A percentile compares a stretch with the other conserved stretches of the same genome.
Evolutionary conservation across 2,329 filamentous ascomycete genomes (phyloP).

Genomic region (Uncinocarpus reesii): DNA sequence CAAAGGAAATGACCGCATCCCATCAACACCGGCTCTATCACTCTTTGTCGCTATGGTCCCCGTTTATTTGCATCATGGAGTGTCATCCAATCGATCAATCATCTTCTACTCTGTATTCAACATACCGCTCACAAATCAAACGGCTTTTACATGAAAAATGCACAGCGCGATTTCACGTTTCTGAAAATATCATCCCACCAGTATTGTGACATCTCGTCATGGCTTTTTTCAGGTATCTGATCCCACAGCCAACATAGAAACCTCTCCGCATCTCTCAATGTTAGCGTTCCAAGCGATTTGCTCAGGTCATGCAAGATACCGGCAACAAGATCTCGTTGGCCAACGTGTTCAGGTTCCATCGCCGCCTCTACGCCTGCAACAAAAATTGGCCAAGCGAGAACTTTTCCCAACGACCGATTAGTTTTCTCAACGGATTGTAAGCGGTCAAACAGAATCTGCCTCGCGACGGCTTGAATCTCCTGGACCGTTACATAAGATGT

Average conservation of each 20-base stretch:
- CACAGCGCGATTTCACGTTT: conserved; percentile 7
- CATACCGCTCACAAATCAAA: not conserved
- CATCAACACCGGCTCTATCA: not conserved
- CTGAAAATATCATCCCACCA: conserved; percentile 17
- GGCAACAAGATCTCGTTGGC: conserved; percentile 3
- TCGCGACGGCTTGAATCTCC: conserved; percentile 14
- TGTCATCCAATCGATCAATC: too few relatives aligned
- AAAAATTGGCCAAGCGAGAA: conserved; percentile 17
- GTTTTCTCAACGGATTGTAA: conserved; percentile 6
- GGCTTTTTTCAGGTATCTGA: not conserved
- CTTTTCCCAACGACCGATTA: conserved; percentile 12
- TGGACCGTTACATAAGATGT: conserved; percentile 12
- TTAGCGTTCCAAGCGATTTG: conserved; percentile 14
- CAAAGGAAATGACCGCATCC: conserved; percentile 17
- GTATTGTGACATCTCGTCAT: not conserved
- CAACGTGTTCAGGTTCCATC: conserved; percentile 3
- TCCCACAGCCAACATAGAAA: conserved; percentile 13
- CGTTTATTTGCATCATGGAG: too few relatives aligned
- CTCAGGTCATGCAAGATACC: conserved; percentile 10
- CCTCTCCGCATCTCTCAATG: conserved; percentile 10
- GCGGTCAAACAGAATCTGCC: conserved; percentile 13
- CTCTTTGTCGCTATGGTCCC: not conserved
- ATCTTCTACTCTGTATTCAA: not conserved
- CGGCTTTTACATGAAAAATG: conserved; percentile 12
- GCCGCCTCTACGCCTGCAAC: conserved; percentile 17